A percentile compares a stretch with the other conserved stretches of the same genome.
Conservation (phyloP, 306 rosid genomes). For the Castanea crenata region DNA sequence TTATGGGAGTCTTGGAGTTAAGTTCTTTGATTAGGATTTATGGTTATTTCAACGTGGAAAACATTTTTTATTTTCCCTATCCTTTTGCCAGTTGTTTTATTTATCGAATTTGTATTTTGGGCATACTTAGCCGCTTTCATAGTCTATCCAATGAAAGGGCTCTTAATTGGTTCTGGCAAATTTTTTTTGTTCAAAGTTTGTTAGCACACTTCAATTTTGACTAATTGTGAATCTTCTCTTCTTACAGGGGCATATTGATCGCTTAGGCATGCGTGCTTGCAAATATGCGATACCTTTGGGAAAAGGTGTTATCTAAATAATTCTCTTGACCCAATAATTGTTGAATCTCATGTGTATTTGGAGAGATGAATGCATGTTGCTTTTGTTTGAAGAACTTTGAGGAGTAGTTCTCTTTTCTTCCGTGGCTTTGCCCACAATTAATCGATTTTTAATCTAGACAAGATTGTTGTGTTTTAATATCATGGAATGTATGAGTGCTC, state of each 20-base stretch:
- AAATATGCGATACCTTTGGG: not conserved
- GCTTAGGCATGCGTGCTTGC: not conserved
- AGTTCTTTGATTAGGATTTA: not conserved
- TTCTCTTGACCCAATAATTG: not conserved
- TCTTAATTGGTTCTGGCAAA: not conserved
- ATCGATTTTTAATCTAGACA: not conserved
- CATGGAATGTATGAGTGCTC: not conserved
- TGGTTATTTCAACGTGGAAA: not conserved
- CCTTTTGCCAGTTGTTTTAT: too few species aligned
- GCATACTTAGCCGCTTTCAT: not conserved
- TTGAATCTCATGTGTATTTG: not conserved
- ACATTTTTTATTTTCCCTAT: not conserved
- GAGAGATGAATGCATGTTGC: conserved; percentile 6
- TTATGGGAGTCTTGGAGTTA: not conserved
- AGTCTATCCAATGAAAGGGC: not conserved
- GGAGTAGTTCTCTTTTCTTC: not conserved
- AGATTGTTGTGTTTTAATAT: not conserved
- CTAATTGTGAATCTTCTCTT: not conserved
- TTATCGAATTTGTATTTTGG: too few species aligned
- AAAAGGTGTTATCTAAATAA: conserved; percentile 12
- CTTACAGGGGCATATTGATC: conserved; percentile 18
- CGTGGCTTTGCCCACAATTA: not conserved
- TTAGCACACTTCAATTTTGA: not conserved
- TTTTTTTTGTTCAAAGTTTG: too few species aligned
- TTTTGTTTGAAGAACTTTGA: not conserved